phyloP scores from a whole-genome alignment of 2,329 filamentous ascomycete genomes.

The Pseudogymnoascus sp. region DNA sequence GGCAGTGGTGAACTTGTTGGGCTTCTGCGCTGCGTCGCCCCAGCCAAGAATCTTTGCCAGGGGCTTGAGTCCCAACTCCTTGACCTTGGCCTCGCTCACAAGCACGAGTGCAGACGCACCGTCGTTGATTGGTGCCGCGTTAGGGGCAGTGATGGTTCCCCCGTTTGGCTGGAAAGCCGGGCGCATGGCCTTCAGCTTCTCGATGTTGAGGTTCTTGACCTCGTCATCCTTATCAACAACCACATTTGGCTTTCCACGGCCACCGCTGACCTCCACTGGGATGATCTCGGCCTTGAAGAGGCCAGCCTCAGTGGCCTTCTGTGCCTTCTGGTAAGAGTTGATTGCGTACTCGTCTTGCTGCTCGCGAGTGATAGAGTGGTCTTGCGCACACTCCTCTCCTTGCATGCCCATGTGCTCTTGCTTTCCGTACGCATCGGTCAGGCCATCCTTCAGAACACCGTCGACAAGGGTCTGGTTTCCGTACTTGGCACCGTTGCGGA shows the following conservation, averaged over 20 bases:
- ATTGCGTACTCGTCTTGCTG: constrained; percentile 95
- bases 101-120: constrained; percentile 88
- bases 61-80: constrained; percentile 84
- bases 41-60: constrained; percentile 95
- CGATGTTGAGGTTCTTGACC: constrained; percentile 84
- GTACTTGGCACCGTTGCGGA: constrained; percentile 87
- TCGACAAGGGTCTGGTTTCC: constrained; percentile 85
- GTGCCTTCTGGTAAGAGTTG: constrained; percentile 86
- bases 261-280: constrained; percentile 79
- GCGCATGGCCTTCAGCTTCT: constrained; percentile 78
- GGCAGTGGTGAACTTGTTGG: constrained; percentile 91
- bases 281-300: constrained; percentile 81
- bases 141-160: constrained; percentile 90
- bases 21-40: constrained; percentile 87
- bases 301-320: constrained; percentile 74
- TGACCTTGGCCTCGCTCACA: constrained; percentile 87
- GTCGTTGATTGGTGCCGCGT: constrained; percentile 93
- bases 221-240: constrained; percentile 84
- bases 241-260: constrained; percentile 80
- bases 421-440: constrained; percentile 85
- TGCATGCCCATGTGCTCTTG: constrained; percentile 95
- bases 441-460: constrained; percentile 86
- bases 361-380: constrained; percentile 74
- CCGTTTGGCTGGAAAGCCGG: constrained; percentile 71
- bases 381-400: constrained; percentile 83